Percentiles rank a stretch among this genome's conserved stretches.
Conservation (phyloP, 345 rosid species). For the Crucihimalaya himalaica region DNA sequence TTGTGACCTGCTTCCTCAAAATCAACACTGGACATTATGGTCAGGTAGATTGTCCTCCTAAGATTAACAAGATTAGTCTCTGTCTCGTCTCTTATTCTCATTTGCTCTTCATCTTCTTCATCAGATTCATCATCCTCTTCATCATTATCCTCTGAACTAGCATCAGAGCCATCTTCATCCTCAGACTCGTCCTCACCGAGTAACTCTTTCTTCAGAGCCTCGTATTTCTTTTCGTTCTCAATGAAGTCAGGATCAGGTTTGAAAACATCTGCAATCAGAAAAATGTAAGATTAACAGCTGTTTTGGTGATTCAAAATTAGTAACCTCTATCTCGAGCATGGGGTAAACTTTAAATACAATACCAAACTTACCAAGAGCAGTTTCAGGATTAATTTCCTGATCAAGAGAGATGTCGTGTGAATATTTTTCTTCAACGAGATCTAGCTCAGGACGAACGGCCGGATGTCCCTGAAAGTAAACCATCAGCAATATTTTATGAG, state of each 20-base stretch:
- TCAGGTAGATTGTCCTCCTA: constrained; percentile 91
- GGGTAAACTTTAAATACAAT: neutral
- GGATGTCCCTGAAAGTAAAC: constrained; percentile 72
- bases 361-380: constrained; percentile 66
- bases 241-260: constrained; percentile 73
- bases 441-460: constrained; percentile 91
- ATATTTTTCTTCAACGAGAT: constrained; percentile 90
- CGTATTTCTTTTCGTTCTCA: constrained; percentile 86
- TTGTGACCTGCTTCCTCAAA: constrained; percentile 99
- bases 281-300: neutral
- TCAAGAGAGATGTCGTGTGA: constrained; percentile 88
- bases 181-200: constrained; percentile 87
- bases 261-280: constrained; percentile 60
- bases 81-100: constrained; percentile 86
- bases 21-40: constrained; percentile 98
- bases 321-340: neutral
- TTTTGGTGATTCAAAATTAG: constrained; percentile 1
- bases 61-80: constrained; percentile 97
- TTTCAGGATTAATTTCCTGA: constrained; percentile 71
- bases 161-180: constrained; percentile 81
- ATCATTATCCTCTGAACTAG: constrained; percentile 57
- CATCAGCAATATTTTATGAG: constrained; percentile 12
- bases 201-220: constrained; percentile 83
- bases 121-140: constrained; percentile 56
- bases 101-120: constrained; percentile 75